Percentiles rank a stretch among this genome's conserved stretches.
Conservation (phyloP, 2,329 filamentous ascomycete genomes). For the Fusarium papillatum region DNA sequence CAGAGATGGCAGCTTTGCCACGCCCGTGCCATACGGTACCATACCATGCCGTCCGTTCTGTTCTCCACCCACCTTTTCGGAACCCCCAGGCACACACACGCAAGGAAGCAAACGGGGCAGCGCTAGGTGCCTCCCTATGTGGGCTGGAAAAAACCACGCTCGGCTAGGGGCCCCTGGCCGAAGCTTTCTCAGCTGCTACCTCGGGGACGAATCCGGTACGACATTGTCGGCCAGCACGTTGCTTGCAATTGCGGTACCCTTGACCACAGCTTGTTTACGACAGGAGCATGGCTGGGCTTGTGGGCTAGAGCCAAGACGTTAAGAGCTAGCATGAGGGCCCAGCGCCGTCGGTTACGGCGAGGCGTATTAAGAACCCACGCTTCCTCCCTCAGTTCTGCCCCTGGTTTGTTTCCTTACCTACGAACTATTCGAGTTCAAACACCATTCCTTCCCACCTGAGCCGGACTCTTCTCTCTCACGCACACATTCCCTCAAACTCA, state of each 20-base stretch:
- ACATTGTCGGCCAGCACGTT: slow-evolving; percentile 21
- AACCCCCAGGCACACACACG: slow-evolving; percentile 19
- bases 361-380: slow-evolving; percentile 40
- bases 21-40: slow-evolving; percentile 29
- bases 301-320: slow-evolving; percentile 38
- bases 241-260: slow-evolving; percentile 20
- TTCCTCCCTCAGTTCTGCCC: slow-evolving; percentile 39
- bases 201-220: slow-evolving; percentile 38
- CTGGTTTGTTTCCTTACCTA: slow-evolving; percentile 38
- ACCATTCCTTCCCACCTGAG: slow-evolving; percentile 46
- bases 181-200: slow-evolving; percentile 28
- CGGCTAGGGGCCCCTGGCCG: slow-evolving; percentile 21
- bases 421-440: slow-evolving; percentile 44
- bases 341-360: slow-evolving; percentile 38
- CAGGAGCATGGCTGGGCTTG: slow-evolving; percentile 30
- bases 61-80: slow-evolving; percentile 23
- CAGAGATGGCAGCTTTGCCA: slow-evolving; percentile 39
- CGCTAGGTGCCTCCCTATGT: not conserved
- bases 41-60: slow-evolving; percentile 25
- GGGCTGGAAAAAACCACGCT: slow-evolving; percentile 41
- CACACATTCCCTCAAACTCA: slow-evolving; percentile 41
- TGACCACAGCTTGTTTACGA: slow-evolving; percentile 23
- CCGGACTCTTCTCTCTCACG: slow-evolving; percentile 45
- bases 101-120: slow-evolving; percentile 27
- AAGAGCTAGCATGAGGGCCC: slow-evolving; percentile 38